Base-by-base conservation (phyloP, 148 eudicot genomes). In the Oxyria digyna region DNA sequence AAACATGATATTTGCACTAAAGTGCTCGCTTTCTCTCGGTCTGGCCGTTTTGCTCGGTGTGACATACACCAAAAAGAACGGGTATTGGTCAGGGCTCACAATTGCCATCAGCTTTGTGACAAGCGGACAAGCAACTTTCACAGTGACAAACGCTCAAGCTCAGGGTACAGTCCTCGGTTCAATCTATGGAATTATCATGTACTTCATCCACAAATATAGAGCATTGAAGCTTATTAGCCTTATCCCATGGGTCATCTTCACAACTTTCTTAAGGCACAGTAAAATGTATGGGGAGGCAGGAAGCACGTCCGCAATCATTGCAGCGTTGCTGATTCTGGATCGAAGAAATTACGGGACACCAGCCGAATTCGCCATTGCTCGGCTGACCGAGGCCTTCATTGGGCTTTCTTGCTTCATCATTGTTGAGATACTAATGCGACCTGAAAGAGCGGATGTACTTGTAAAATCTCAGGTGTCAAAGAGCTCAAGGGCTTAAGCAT, bases 131-230 rank as follows among this genome's bases (percentile, higher is more conserved):
- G 81, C 85, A 1, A 74, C 77, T 0, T 84, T 86, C 52, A 75
- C 80, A 15, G 42, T 70, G 1, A 78, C 87, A 48, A 84, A 83
- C 57, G 77, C 83, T 4, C 72, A 85, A 45, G 82, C 76, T 37
- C 85, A 83, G 69, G 87, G 90, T 15, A 86, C 90, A 8, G 85
- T 87, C 4, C 45, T 86, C 12, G 90, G 87, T 15, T 81, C 87
- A 17, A 78, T 76, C 10, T 81, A 86, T 50, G 90, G 87, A 17
- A 76, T 86, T 6, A 43, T 85, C 31, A 78, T 85, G 32, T 79
- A 82, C 67, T 83, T 74, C 69, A 37, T 85, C 72, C 68, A 75
- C 27, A 37, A 49, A 11, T 42, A 46, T 32, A 31, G 59, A 0
- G 71, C 64, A 15, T 1, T 79, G n/a, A 75, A 73, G 73, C 73